Percentiles rank a stretch among this genome's conserved stretches.
phyloP scores from a whole-genome alignment of 257 asterid species.

The Scutellaria minor region DNA sequence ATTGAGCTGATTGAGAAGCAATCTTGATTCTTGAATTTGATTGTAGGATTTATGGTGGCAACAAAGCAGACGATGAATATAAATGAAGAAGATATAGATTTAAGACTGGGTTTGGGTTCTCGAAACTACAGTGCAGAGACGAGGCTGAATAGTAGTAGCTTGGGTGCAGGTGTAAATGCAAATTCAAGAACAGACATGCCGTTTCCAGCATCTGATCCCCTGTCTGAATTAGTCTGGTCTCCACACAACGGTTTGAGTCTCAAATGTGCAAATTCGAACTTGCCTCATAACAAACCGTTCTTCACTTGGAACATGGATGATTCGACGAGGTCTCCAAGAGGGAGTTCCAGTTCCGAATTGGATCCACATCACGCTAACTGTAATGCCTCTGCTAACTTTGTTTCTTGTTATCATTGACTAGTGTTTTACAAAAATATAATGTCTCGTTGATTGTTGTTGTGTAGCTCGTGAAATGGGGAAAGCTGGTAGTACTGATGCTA shows the following conservation, averaged over 20 bases:
- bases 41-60: conserved; percentile 26
- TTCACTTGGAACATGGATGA: conserved; percentile 49
- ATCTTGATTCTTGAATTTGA: no score
- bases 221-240: conserved; percentile 81
- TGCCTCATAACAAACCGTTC: conserved; percentile 44
- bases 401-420: conserved; percentile 12
- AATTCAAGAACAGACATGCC: conserved; percentile 48
- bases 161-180: conserved; percentile 97
- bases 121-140: conserved; percentile 35
- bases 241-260: conserved; percentile 63
- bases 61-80: conserved; percentile 39
- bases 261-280: conserved; percentile 49
- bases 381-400: conserved; percentile 38
- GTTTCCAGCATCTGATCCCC: conserved; percentile 64
- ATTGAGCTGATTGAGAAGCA: background rate
- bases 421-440: no score
- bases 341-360: conserved; percentile 18
- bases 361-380: conserved; percentile 1
- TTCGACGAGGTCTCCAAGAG: conserved; percentile 24
- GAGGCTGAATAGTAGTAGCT: conserved; percentile 30
- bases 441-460: conserved; percentile 28
- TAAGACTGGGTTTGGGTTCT: conserved; percentile 58
- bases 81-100: conserved; percentile 45
- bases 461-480: conserved; percentile 42
- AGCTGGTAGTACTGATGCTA: conserved; percentile 19